These are phyloP conservation scores for Lavandula angustifolia DNA, from an alignment of 257 asterid genomes.

Conservation along the genomic window DNA sequence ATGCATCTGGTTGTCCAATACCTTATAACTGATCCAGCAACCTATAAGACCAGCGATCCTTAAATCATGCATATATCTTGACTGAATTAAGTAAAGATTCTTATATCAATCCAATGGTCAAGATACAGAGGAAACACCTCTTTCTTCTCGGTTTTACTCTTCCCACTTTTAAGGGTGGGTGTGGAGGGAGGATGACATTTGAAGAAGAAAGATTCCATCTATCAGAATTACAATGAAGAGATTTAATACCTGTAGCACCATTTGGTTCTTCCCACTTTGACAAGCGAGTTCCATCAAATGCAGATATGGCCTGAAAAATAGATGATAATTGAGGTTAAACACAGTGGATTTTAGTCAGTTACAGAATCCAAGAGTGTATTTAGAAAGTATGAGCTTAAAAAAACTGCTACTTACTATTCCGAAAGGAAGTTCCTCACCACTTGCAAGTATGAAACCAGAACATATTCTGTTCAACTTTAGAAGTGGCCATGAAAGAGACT, in stretches of 20 bases:
- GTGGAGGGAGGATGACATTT: background rate
- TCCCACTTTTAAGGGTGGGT: background rate
- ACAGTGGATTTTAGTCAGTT: too few species aligned
- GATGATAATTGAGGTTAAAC: conserved; percentile 22
- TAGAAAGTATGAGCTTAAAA: background rate
- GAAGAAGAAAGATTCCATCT: conserved; percentile 14
- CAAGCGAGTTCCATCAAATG: conserved; percentile 97
- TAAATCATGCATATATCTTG: conserved; percentile 12
- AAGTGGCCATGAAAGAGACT: conserved; percentile 79
- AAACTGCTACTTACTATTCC: conserved; percentile 68
- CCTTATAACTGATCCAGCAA: conserved; percentile 84
- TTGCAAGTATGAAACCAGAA: conserved; percentile 83
- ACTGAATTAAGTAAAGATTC: too few species aligned
- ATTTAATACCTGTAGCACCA: conserved; percentile 80
- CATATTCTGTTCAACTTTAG: conserved; percentile 76
- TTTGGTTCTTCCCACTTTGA: conserved; percentile 99
- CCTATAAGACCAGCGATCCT: conserved; percentile 52
- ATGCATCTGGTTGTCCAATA: conserved; percentile 49
- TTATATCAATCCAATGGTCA: too few species aligned
- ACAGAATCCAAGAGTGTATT: too few species aligned
- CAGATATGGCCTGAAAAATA: conserved; percentile 68
- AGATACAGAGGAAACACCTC: too few species aligned
- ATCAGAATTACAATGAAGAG: conserved; percentile 18
- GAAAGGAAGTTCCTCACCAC: conserved; percentile 98
- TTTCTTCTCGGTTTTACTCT: background rate